phyloP scores from a whole-genome alignment of 805 yeast species.

The Tetrapisispora pingtungensis region DNA sequence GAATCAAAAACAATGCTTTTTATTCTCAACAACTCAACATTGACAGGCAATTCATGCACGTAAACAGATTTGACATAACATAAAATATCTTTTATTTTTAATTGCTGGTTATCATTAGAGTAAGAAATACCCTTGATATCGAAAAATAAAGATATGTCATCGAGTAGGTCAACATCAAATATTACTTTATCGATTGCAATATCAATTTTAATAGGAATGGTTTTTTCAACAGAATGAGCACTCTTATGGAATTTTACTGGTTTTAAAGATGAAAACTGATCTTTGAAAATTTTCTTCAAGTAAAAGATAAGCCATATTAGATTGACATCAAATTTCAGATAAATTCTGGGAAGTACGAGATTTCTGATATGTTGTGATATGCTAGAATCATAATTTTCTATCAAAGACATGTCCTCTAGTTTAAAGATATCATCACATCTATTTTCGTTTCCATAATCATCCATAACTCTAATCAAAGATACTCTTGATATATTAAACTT shows the following conservation, averaged over 20 bases:
- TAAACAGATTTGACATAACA: slow-evolving; percentile 24
- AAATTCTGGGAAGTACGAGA: slow-evolving; percentile 13
- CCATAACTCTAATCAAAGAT: slow-evolving; percentile 18
- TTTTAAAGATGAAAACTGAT: background rate
- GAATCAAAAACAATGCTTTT: slow-evolving; percentile 10
- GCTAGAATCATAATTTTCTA: background rate
- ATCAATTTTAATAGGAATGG: background rate
- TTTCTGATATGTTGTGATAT: background rate
- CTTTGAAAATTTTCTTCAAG: slow-evolving; percentile 1
- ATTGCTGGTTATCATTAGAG: background rate
- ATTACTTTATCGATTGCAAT: slow-evolving; percentile 13
- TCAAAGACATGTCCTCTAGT: slow-evolving; percentile 10
- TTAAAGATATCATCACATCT: slow-evolving; percentile 13
- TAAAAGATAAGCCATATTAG: slow-evolving; percentile 22
- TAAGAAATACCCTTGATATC: slow-evolving; percentile 7
- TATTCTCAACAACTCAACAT: slow-evolving; percentile 15
- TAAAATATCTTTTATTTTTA: slow-evolving; percentile 8
- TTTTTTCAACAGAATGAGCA: background rate
- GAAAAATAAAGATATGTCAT: slow-evolving; percentile 18
- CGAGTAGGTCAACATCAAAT: slow-evolving; percentile 21
- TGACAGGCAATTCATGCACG: slow-evolving; percentile 12
- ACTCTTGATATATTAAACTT: slow-evolving; percentile 12
- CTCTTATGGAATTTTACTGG: background rate
- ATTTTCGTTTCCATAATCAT: slow-evolving; percentile 5
- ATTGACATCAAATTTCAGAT: slow-evolving; percentile 22